A percentile compares a stretch with the other conserved stretches of the same genome.
These are phyloP conservation scores for Nicotiana noctiflora DNA, from an alignment of 257 asterid species.

Conservation along the genomic window DNA sequence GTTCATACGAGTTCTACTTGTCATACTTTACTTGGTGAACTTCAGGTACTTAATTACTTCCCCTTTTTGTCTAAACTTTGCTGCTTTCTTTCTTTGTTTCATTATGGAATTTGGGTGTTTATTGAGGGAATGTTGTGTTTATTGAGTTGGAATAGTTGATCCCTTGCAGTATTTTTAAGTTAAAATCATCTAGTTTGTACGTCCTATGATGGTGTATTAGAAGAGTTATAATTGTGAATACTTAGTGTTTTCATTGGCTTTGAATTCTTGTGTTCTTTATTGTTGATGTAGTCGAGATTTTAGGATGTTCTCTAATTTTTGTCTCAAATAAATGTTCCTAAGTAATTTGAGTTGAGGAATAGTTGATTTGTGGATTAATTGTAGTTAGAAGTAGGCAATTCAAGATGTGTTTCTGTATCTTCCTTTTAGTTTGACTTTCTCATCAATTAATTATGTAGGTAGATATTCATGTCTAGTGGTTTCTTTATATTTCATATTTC, in stretches of 20 bases:
- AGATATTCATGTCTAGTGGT: too few relatives aligned
- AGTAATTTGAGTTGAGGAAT: not conserved
- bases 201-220: too few relatives aligned
- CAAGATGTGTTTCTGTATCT: too few relatives aligned
- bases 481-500: not conserved
- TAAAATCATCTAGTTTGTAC: not conserved
- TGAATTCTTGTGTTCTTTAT: not conserved
- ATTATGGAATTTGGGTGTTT: not conserved
- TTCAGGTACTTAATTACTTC: not conserved
- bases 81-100: not conserved
- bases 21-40: conserved; percentile 7
- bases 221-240: not conserved
- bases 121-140: not conserved
- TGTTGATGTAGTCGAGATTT: not conserved
- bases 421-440: too few relatives aligned
- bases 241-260: not conserved
- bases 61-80: not conserved
- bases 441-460: too few relatives aligned
- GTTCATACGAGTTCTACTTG: not conserved
- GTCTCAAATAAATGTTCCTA: not conserved
- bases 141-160: not conserved
- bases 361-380: not conserved
- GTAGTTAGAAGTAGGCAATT: too few relatives aligned
- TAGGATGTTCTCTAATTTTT: not conserved
- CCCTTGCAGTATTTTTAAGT: not conserved